Evolutionary conservation across 2,329 filamentous ascomycete genomes (phyloP).

Genomic region (Pseudogymnoascus destructans): DNA sequence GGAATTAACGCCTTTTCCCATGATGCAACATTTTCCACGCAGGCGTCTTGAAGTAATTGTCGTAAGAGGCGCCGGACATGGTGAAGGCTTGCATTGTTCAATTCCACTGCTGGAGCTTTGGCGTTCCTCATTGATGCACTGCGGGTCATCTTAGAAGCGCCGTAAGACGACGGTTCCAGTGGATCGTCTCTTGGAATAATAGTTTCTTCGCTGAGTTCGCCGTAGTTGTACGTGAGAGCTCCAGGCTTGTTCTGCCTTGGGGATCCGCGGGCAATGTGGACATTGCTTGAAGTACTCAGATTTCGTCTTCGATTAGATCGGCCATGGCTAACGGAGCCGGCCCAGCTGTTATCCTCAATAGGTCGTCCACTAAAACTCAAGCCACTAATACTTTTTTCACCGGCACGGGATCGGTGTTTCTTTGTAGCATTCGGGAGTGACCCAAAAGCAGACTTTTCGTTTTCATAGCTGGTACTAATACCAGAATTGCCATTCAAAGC

Average conservation of each 20-base stretch:
- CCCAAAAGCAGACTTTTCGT: slow-evolving; percentile 58
- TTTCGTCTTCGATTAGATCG: slow-evolving; percentile 63
- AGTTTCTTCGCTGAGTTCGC: slow-evolving; percentile 24
- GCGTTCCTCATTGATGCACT: slow-evolving; percentile 72
- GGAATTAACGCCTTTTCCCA: slow-evolving; percentile 90
- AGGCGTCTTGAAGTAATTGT: slow-evolving; percentile 68
- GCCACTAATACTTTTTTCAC: slow-evolving; percentile 62
- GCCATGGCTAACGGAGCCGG: slow-evolving; percentile 42
- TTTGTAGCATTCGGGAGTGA: slow-evolving; percentile 59
- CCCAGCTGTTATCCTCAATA: slow-evolving; percentile 47
- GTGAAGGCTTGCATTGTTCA: slow-evolving; percentile 75
- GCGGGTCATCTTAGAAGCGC: slow-evolving; percentile 43
- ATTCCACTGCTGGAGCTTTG: slow-evolving; percentile 61
- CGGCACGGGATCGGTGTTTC: slow-evolving; percentile 57
- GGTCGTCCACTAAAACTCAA: slow-evolving; percentile 55
- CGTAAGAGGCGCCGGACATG: slow-evolving; percentile 77
- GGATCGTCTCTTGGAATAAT: slow-evolving; percentile 16
- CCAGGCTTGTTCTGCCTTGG: slow-evolving; percentile 43
- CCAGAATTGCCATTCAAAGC: slow-evolving; percentile 54
- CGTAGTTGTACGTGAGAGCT: slow-evolving; percentile 31
- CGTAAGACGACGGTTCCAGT: slow-evolving; percentile 13
- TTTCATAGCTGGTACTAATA: slow-evolving; percentile 54
- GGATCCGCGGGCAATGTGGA: slow-evolving; percentile 54
- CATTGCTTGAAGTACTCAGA: slow-evolving; percentile 65
- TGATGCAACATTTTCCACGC: slow-evolving; percentile 56